Evolutionary conservation across 2,329 filamentous ascomycete genomes (phyloP), one percentile per base, ranked within the genome.

Genomic region (Fusarium liriodendri): DNA sequence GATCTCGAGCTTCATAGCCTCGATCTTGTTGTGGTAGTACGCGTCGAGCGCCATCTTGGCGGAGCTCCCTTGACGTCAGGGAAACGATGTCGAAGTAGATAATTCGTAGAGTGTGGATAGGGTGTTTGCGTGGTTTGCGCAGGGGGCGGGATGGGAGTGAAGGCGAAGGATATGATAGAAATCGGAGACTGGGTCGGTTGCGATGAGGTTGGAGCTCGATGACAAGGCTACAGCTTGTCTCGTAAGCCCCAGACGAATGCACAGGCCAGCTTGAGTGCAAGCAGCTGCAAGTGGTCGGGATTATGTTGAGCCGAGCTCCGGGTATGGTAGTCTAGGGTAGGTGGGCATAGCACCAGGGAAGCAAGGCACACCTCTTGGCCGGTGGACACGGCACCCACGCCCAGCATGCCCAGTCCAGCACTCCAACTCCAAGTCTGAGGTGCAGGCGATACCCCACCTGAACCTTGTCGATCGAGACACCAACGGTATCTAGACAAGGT

Each of bases 1-100:
- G 83, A 99, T 99, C 91, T 99, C 96, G 84, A 99, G 95, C 93
- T 98, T 98, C 94, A 98, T 98, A 84, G 94, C 92, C 94, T 99
- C 97, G 87, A 98, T 98, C 90, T 99, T 99, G 89, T 98, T 98
- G 87, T 97, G 94, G 85, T 97, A 99, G 88, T 98, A 99, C 86
- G 94, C 97, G 86, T 98, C 97, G 87, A 99, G 94, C 90, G 96
- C 95, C 97, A 99, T 99, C 83, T 82, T 92, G 90, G 79, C 79
- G 74, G 66, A 76, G 66, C 77, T 78, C 77, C 75, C 77, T 77
- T 76, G 67, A 59, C 59, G 72, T 73, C 55, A 62, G 60, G 64
- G 62, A 52, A 65, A 68, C 64, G 66, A 40, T 27, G 67, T 33
- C 58, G 22, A 33, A 38, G 35, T 38, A 57, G 37, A 58, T 64